A percentile compares a stretch with the other conserved stretches of the same genome.
These are phyloP conservation scores for Eutrema heterophyllum DNA, from an alignment of 345 rosid genomes.

Conservation along the genomic window DNA sequence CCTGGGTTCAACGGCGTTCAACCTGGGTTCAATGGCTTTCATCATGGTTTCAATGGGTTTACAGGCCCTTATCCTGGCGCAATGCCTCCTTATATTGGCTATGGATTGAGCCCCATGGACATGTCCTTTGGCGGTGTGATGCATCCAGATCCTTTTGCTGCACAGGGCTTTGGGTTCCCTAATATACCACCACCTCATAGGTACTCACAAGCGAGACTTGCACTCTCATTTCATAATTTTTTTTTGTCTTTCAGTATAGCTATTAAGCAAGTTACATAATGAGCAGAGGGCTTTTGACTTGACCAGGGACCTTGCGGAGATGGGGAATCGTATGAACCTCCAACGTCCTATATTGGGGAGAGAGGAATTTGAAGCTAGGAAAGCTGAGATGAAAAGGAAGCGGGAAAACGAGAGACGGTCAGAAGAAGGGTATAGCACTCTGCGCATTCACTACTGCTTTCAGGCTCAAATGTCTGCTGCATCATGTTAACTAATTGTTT, in stretches of 20 bases:
- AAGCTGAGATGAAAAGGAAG: slow-evolving; percentile 85
- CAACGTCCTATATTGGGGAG: slow-evolving; percentile 85
- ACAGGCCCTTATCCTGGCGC: slow-evolving; percentile 24
- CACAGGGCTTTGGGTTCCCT: slow-evolving; percentile 30
- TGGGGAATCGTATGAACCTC: slow-evolving; percentile 61
- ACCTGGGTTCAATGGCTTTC: slow-evolving; percentile 30
- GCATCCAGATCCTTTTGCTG: slow-evolving; percentile 25
- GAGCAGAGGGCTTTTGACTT: not conserved
- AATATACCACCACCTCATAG: slow-evolving; percentile 33
- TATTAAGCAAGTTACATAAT: not conserved
- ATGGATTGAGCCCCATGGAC: slow-evolving; percentile 23
- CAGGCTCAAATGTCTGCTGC: not conserved
- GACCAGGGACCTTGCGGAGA: slow-evolving; percentile 69
- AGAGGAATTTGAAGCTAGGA: slow-evolving; percentile 89
- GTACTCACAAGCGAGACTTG: slow-evolving; percentile 1
- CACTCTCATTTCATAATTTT: not conserved
- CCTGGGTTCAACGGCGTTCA: slow-evolving; percentile 24
- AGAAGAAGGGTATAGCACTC: slow-evolving; percentile 59
- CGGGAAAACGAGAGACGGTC: slow-evolving; percentile 74
- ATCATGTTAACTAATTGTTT: not conserved
- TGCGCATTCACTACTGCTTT: not conserved
- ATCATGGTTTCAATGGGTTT: slow-evolving; percentile 32
- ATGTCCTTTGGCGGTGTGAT: slow-evolving; percentile 19
- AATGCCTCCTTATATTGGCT: slow-evolving; percentile 27
- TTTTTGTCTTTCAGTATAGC: not conserved